Evolutionary conservation across 2,329 filamentous ascomycete genomes (phyloP).

Genomic region (Colletotrichum sp.): DNA sequence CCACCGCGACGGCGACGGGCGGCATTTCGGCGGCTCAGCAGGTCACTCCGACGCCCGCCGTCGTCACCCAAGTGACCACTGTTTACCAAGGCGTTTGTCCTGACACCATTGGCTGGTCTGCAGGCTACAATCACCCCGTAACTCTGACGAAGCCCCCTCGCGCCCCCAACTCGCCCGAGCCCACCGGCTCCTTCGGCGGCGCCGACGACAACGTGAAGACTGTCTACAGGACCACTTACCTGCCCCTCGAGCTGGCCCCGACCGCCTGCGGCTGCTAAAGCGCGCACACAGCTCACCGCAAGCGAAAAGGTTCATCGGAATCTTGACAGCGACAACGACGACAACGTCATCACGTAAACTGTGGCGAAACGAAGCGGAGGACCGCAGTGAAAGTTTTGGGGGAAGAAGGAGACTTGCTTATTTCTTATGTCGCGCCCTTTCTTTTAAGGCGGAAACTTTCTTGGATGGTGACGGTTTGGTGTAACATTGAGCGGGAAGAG

Average conservation of each 20-base stretch:
- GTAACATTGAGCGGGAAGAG: background rate
- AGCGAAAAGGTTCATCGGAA: background rate
- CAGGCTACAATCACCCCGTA: conserved; percentile 19
- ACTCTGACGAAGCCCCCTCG: conserved; percentile 14
- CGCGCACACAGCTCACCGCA: background rate
- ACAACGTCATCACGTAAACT: background rate
- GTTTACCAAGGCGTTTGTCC: conserved; percentile 16
- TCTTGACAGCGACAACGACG: background rate
- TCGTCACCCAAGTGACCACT: background rate
- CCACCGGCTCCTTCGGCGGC: background rate
- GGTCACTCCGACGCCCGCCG: conserved; percentile 8
- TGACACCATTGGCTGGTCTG: conserved; percentile 19
- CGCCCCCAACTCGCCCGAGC: background rate
- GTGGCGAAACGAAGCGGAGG: background rate
- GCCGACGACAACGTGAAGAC: conserved; percentile 2
- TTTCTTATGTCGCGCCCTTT: background rate
- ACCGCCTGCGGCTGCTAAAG: conserved; percentile 11
- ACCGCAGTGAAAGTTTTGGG: background rate
- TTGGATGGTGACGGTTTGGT: background rate
- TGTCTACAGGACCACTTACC: conserved; percentile 18
- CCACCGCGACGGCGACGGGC: conserved; percentile 20
- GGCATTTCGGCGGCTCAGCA: conserved; percentile 5
- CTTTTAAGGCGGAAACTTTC: background rate
- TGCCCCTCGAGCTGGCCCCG: conserved; percentile 10
- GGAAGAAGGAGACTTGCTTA: background rate